These are phyloP conservation scores for Galeopsis tetrahit DNA, from an alignment of 257 asterid genomes.

Conservation along the genomic window DNA sequence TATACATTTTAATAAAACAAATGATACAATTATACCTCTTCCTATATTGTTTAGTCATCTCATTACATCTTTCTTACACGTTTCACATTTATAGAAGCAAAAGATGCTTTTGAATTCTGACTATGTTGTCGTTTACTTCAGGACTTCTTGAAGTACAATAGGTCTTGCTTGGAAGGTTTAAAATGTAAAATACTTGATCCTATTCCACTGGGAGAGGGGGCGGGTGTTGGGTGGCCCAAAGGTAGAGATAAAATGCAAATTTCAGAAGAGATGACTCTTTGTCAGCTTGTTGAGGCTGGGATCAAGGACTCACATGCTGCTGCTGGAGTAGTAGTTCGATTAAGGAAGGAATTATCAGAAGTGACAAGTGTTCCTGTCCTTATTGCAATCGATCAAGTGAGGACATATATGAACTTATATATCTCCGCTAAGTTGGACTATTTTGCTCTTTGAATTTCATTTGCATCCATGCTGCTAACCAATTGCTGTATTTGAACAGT, in stretches of 20 bases:
- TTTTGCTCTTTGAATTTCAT: slow-evolving; percentile 28
- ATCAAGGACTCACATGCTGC: slow-evolving; percentile 70
- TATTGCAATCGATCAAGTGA: slow-evolving; percentile 93
- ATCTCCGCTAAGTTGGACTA: slow-evolving; percentile 21
- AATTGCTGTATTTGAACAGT: slow-evolving; percentile 57
- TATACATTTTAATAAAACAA: slow-evolving; percentile 4
- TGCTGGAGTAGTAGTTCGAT: slow-evolving; percentile 87
- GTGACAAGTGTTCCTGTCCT: slow-evolving; percentile 89
- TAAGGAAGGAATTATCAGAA: slow-evolving; percentile 86
- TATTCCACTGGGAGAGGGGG: slow-evolving; percentile 91
- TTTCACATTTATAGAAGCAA: slow-evolving; percentile 14
- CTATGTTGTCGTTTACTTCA: slow-evolving; percentile 38
- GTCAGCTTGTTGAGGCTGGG: slow-evolving; percentile 79
- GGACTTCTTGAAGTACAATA: slow-evolving; percentile 86
- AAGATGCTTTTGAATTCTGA: slow-evolving; percentile 25
- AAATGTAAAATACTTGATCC: slow-evolving; percentile 73
- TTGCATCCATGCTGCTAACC: slow-evolving; percentile 30
- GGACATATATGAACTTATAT: slow-evolving; percentile 31
- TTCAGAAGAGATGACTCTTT: slow-evolving; percentile 71
- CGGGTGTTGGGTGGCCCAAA: slow-evolving; percentile 83
- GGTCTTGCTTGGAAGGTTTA: slow-evolving; percentile 59
- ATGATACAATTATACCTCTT: slow-evolving; percentile 14
- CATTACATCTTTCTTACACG: background rate
- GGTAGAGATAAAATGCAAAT: slow-evolving; percentile 66
- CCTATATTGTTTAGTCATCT: slow-evolving; percentile 26